Base-by-base conservation (phyloP, 306 rosid genomes). In the Astragalus membranaceus region DNA sequence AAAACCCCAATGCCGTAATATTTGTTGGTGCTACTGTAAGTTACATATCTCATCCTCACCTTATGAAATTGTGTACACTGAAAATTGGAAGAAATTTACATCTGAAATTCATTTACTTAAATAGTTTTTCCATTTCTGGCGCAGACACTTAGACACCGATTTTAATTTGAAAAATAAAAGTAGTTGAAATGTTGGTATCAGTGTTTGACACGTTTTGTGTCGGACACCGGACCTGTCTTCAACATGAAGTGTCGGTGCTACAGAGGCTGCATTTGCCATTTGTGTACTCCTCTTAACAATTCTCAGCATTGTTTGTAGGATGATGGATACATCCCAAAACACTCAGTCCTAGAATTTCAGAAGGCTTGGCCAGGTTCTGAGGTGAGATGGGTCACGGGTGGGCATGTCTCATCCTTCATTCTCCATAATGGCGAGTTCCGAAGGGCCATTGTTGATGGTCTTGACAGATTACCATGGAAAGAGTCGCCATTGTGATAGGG, bases 311-410 rank as follows among this genome's bases (percentile, higher is more conserved):
- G 62, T 72, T 37, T 51, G 79, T 72, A 90, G 97, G 98, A 93
- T 77, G 98, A 93, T 55, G 98, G 98, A 44, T 93, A 84, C 85
- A 87, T 93, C 49, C 98, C 98, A 15, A 85, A 78, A 70, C 97
- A 88, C 80, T 90, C 97, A 0, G 92, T 90, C 74, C 80, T 93
- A 30, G 92, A 93, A 84, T 94, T 93, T 72, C 85, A 90, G 73
- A 88, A 87, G 68, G 98, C 97, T 53, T 90, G 97, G 98, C 97
- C 98, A 1, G 96, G 98, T 79, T 88, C 94, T 37, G 97, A 94
- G 79, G 97, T 94, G 74, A 84, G 98, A 84, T 94, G 98, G 98
- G 97, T 93, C 53, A 90, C 94, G 0, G 97, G 98, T 8, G 98
- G 97, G 29, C 97, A 93, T 43, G 96, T 90, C 74, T 93, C 98